Conservation (phyloP, 2,329 filamentous ascomycete genomes). For the Colletotrichum salicis region DNA sequence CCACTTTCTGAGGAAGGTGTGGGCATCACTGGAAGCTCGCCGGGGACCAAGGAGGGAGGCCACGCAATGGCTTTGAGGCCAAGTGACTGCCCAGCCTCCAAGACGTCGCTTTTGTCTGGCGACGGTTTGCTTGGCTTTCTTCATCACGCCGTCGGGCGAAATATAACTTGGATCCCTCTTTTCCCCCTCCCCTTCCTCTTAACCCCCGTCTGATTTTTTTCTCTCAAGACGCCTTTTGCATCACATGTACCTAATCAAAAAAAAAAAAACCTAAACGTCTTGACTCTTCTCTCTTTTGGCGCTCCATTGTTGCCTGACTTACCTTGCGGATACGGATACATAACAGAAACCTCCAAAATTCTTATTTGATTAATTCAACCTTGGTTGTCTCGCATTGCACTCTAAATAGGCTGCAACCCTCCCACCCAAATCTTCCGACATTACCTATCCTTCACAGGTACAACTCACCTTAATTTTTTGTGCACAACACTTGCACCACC, state of each 20-base stretch:
- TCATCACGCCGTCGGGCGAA: constrained; percentile 4
- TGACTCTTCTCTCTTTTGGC: background rate
- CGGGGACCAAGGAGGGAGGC: constrained; percentile 19
- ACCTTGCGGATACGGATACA: background rate
- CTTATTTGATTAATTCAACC: background rate
- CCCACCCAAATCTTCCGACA: background rate
- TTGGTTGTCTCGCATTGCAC: background rate
- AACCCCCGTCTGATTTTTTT: background rate
- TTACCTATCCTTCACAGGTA: background rate
- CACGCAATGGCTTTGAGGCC: constrained; percentile 29
- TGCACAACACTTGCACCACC: background rate
- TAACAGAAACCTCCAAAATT: background rate
- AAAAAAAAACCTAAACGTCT: background rate
- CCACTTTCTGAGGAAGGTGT: background rate
- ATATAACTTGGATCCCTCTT: constrained; percentile 31
- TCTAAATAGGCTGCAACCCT: background rate
- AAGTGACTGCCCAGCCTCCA: constrained; percentile 35
- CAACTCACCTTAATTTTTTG: background rate
- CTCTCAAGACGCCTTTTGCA: background rate
- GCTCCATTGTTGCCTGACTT: background rate
- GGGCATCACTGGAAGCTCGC: background rate
- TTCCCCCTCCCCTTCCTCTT: background rate
- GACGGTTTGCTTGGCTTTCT: constrained; percentile 28
- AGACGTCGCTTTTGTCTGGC: constrained; percentile 24
- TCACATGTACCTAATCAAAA: constrained; percentile 1